Base-by-base conservation (phyloP, 1,139 yeast species). In the Yamadazyma dendronema region DNA sequence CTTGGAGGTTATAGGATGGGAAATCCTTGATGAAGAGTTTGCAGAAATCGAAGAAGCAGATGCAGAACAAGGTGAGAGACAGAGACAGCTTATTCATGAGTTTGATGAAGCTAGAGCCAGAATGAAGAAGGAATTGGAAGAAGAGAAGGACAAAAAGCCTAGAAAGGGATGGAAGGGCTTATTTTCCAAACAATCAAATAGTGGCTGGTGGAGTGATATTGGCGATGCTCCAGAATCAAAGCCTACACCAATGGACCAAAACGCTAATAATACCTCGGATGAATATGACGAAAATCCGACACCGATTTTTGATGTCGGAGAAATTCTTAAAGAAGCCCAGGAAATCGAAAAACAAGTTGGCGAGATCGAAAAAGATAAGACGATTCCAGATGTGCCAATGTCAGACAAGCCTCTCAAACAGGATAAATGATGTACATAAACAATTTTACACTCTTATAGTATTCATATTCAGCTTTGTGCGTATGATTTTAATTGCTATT, bases 41-140 rank as follows among this genome's bases (percentile, higher is more conserved):
- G 83, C 86, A 12, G 99, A 94, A 60, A 90, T 94, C 47, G 97
- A 90, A 54, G 97, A 92, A 52, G 95, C 97, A 0, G 96, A 92
- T 58, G 89, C 95, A 2, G 96, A 87, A 48, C 81, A 84, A 54
- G 77, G 81, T 15, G 89, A 88, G 48, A 79, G 84, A 47, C 94
- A 89, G 52, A 71, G 96, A 42, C 81, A 87, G 54, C 68, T 92
- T 49, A 73, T 92, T 15, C 70, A 73, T 40, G 97, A 92, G 53
- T 85, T 89, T 49, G 96, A 88, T 46, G 89, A 84, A 49, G 95
- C 95, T 0, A 74, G 87, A 41, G 81, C 81, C 40, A 78, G 76
- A 45, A 63, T 77, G 63, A 66, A 65, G 36, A 60, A 67, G 28
- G 72, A 72, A 40, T 44, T 49, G 31, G 47, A 59, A 35, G 43